Evolutionary conservation across 148 eudicot genomes (phyloP), one percentile per base, ranked within the genome.

Genomic region (Rhododendron simsii): DNA sequence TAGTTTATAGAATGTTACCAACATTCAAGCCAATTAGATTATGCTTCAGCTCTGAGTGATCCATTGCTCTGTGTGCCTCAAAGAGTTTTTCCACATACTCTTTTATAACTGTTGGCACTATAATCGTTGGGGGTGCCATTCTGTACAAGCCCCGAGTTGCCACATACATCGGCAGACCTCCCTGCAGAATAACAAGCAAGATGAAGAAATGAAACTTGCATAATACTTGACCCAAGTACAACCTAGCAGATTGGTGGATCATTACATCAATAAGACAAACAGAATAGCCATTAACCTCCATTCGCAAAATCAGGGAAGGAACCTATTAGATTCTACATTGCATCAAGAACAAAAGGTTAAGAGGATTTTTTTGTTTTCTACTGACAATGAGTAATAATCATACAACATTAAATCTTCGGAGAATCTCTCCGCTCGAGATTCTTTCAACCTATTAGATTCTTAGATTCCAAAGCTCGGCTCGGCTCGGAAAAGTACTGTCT

Each of bases 121-220:
- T 84, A 89, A 96, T 90, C 8, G 98, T 95, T 8, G 99, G 99
- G 71, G 99, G 98, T 82, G 88, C 89, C 99, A 96, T 92, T 82
- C 92, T 91, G 69, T 90, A 93, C 53, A 96, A 87, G 83, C 96
- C 98, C 83, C 99, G 99, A 37, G 98, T 94, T 82, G 98, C 98
- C 87, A 96, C 98, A 90, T 95, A 96, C 98, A 96, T 96, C 1
- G 99, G 99, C 39, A 96, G 85, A 48, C 98, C 98, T 80, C 99
- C 99, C 98, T 96, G 80, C 76, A 85, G 10, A 78, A 55, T 44
- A 57, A 30, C 12, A 77, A 45, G 76, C 69, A 39, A 81, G 47
- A 55, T 55, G 59, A 78, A 21, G 16, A 45, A 47, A 80, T 28
- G 18, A 33, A 80, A 44, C 16, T 80, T 28, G 14, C 15, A 69